A percentile compares a stretch with the other conserved stretches of the same genome.
These are phyloP conservation scores for Nemophila menziesii DNA, from an alignment of 257 asterid genomes.

Conservation along the genomic window DNA sequence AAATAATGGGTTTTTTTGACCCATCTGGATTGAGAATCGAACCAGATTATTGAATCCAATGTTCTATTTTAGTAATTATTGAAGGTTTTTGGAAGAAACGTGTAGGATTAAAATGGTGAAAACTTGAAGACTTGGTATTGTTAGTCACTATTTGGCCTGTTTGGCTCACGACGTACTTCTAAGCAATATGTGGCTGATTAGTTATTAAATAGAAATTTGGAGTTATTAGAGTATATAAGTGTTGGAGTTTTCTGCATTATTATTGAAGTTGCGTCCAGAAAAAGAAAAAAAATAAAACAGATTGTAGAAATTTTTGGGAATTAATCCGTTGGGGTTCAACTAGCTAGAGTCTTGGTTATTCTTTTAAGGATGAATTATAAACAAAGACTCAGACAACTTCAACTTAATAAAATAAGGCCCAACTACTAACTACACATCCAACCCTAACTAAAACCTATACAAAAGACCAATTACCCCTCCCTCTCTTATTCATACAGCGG, in stretches of 20 bases:
- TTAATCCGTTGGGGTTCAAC: no score
- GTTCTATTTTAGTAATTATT: not conserved
- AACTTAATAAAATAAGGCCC: no score
- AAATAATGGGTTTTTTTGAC: not conserved
- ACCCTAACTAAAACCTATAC: no score
- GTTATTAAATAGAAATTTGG: not conserved
- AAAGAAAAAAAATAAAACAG: no score
- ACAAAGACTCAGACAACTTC: no score
- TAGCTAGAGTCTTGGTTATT: no score
- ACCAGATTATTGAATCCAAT: not conserved
- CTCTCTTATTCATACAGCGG: no score
- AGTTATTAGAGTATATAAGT: not conserved
- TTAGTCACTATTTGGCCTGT: no score
- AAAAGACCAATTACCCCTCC: no score
- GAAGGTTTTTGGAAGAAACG: not conserved
- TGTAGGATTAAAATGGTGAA: not conserved
- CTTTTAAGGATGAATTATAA: no score
- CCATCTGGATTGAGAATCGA: conserved; percentile 10
- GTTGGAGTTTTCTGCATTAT: conserved; percentile 9
- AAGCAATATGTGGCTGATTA: conserved; percentile 1
- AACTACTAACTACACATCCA: no score
- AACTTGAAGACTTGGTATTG: not conserved
- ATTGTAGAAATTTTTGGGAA: no score
- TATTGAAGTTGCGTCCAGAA: not conserved
- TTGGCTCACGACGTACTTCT: conserved; percentile 1